phyloP scores from a whole-genome alignment of 192 early-diverging fungal species.

The Podochytrium sp. region DNA sequence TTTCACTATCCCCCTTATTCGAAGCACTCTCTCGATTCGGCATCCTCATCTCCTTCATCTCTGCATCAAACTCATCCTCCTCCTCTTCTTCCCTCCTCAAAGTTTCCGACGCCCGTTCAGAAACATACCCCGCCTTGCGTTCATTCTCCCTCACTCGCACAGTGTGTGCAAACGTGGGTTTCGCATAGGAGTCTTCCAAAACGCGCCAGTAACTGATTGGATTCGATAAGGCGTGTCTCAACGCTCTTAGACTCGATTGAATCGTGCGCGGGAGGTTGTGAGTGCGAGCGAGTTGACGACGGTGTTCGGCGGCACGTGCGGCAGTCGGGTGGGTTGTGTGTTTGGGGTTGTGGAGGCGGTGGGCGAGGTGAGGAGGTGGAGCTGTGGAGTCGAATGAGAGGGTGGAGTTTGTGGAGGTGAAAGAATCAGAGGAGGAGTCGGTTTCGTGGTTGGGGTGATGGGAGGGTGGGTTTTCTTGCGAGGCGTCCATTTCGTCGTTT shows the following conservation, averaged over 20 bases:
- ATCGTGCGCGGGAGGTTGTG: conserved; percentile 22
- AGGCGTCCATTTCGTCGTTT: not conserved
- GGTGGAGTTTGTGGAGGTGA: not conserved
- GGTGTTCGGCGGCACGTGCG: not conserved
- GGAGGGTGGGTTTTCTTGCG: not conserved
- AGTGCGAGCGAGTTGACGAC: not conserved
- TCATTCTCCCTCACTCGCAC: conserved; percentile 8
- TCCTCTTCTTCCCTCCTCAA: not conserved
- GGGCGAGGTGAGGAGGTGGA: conserved; percentile 9
- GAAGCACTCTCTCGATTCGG: not conserved
- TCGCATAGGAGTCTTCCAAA: conserved; percentile 42
- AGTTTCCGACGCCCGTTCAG: not conserved
- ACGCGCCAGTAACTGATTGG: conserved; percentile 48
- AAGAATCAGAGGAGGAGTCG: not conserved
- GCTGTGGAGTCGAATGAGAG: not conserved
- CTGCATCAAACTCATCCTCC: not conserved
- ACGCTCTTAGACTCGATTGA: conserved; percentile 45
- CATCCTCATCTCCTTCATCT: not conserved
- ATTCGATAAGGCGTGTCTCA: conserved; percentile 49
- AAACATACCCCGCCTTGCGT: not conserved
- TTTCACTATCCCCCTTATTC: not conserved
- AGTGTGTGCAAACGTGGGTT: conserved; percentile 36
- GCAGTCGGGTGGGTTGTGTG: not conserved
- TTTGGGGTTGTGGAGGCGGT: conserved; percentile 4
- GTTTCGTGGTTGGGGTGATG: not conserved